Evolutionary conservation across 2,329 filamentous ascomycete species (phyloP), one percentile per base, ranked within the genome.

Genomic region (Apiospora hydei): DNA sequence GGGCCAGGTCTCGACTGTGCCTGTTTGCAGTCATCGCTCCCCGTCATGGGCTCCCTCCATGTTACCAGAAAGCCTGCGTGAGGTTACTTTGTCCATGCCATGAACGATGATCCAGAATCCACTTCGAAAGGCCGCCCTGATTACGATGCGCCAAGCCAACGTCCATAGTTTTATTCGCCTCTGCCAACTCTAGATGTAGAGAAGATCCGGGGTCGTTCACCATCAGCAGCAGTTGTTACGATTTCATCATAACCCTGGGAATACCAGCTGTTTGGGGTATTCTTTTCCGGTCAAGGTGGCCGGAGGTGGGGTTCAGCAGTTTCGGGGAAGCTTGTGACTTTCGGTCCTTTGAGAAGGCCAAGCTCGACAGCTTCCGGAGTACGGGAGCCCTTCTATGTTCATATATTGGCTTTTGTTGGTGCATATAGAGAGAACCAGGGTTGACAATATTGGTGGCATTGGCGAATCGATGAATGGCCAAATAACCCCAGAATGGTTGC

Each of bases 21-120:
- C 18, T n/a, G 47, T 24, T 51, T 57, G 51, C 26, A 57, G 4
- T 34, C 26, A 34, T 57, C 6, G 30, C 6, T 61, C 21, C 26
- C 53, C 53, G 53, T n/a, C 53, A 61, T 61, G 30, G 53, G 53
- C 53, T 34, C 30, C 30, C 53, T 61, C 53, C 34, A 61, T 61
- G 53, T 21, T 21, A 38, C 53, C 53, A 61, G 18, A 61, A 26
- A 61, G 18, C 30, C 11, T 61, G 53, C 21, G 26, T 61, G 30
- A 38, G 26, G 53, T 61, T 34, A 21, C 51, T 26, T 21, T 34
- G 26, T 34, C 30, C 16, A n/a, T 4, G 26, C 30, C 18, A 38
- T 26, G 53, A 34, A 61, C 16, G 26, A 34, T 38, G 14, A 24
- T 34, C 53, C 26, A 18, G 30, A 61, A 10, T 34, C 30, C 53